A percentile compares a stretch with the other conserved stretches of the same genome.
Conservation (phyloP, 2,329 filamentous ascomycete species). For the Cryoendolithus antarcticus region DNA sequence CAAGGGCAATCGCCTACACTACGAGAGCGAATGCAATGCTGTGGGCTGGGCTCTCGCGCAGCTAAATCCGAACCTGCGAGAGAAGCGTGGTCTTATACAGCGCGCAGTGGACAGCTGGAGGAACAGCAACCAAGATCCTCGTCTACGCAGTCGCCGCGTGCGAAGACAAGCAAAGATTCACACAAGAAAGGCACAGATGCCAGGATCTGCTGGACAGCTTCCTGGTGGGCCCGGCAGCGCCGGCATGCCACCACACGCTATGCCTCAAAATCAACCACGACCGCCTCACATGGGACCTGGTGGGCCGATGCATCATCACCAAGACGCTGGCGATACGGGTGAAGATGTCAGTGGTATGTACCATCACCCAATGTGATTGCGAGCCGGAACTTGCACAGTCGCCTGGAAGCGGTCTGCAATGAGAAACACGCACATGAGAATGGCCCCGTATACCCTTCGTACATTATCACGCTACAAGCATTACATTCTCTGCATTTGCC, state of each 20-base stretch:
- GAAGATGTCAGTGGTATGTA: conserved; percentile 92
- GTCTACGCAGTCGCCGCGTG: conserved; percentile 79
- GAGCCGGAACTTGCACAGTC: too few species aligned
- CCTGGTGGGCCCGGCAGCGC: not conserved
- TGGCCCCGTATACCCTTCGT: too few species aligned
- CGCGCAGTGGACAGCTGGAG: conserved; percentile 96
- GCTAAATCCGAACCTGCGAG: conserved; percentile 77
- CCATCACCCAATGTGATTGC: conserved; percentile 66
- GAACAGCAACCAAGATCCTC: conserved; percentile 94
- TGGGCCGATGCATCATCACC: conserved; percentile 47
- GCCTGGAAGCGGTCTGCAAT: too few species aligned
- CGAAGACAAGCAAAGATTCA: conserved; percentile 93
- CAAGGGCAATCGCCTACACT: conserved; percentile 85
- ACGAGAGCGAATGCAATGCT: conserved; percentile 97
- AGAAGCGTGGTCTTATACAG: conserved; percentile 92
- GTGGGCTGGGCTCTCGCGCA: conserved; percentile 97
- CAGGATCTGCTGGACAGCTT: conserved; percentile 4
- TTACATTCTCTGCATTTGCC: too few species aligned
- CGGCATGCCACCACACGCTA: not conserved
- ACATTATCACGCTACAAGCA: too few species aligned
- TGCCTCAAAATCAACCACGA: not conserved
- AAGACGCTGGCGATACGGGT: conserved; percentile 54
- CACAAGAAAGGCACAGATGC: conserved; percentile 40
- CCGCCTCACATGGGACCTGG: not conserved
- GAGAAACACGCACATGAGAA: too few species aligned